Evolutionary conservation across 305 asterid species (phyloP), one percentile per base, ranked within the genome.

Genomic region (Rubia occidens): DNA sequence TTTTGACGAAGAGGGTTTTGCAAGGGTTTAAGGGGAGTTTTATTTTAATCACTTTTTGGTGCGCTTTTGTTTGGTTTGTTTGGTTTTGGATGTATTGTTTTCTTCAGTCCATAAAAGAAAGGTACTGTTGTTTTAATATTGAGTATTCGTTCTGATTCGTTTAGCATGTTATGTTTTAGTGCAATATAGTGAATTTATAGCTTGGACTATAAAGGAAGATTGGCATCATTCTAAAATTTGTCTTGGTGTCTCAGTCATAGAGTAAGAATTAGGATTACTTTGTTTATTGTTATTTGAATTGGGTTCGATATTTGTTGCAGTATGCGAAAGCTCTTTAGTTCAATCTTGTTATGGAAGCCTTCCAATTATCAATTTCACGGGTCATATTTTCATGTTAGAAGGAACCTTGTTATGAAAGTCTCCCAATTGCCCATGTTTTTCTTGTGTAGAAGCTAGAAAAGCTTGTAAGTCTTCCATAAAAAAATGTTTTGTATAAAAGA

Each of bases 11-110:
- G 68, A 43, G 75, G 78, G 72, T 80, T 79, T 78, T 63, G 44
- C 71, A 45, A 68, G 74, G 80, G 79, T 67, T 78, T 81, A 66
- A 69, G 74, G 53, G 29, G 8, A 11, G 24, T 65, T 42, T 45
- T 55, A 14, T 60, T 59, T 59, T 21, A 11, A 39, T 24, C n/a
- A 5, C 21, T 53, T 35, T 64, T 43, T 24, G 4, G 45, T 21
- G 47, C 20, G 32, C 47, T 21, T 47, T 49, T 17, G 20, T 17
- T 9, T 26, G 26, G 29, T 32, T 44, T 73, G 9, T 32, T 14
- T 39, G 24, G 5, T 67, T 20, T 73, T 3, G 8, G 10, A 14
- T 47, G 54, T 47, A 29, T 1, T 29, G 32, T 29, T 29, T 29
- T 29, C 32, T 29, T 29, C 32, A 1, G 32, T 29, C 32, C 32